Evolutionary conservation across 2,329 filamentous ascomycete genomes (phyloP).

Genomic region (Mycosphaerelloides madeirae): DNA sequence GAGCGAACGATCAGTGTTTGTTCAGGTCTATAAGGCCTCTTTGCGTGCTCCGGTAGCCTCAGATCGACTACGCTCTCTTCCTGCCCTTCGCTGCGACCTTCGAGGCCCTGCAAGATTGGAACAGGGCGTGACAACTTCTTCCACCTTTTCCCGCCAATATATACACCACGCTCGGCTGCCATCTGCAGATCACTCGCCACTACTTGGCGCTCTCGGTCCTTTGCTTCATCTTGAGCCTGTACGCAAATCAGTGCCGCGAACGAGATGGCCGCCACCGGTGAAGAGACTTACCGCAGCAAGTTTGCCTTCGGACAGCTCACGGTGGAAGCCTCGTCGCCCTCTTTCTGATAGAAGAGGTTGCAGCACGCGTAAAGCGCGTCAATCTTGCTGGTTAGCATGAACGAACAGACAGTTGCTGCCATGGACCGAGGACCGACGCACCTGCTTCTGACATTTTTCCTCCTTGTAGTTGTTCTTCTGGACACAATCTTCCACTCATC

Average conservation of each 20-base stretch:
- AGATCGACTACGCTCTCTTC: constrained; percentile 57
- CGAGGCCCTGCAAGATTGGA: constrained; percentile 38
- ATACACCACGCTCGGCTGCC: neutral
- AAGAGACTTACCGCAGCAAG: constrained; percentile 54
- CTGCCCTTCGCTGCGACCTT: constrained; percentile 50
- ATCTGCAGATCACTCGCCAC: constrained; percentile 3
- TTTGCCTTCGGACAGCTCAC: constrained; percentile 81
- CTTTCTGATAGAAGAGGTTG: constrained; percentile 74
- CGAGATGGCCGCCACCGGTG: neutral
- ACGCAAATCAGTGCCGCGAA: neutral
- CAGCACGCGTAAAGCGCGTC: constrained; percentile 92
- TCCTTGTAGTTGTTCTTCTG: constrained; percentile 81
- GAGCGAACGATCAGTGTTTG: constrained; percentile 87
- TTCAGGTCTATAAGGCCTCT: constrained; percentile 75
- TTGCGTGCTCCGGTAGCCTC: constrained; percentile 98
- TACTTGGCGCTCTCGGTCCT: constrained; percentile 44
- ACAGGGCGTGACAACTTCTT: constrained; percentile 36
- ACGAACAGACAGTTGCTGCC: neutral
- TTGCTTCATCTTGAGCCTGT: constrained; percentile 75
- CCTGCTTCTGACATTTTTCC: constrained; percentile 66
- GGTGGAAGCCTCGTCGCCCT: constrained; percentile 70
- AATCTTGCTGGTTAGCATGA: constrained; percentile 49
- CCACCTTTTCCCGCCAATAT: neutral
- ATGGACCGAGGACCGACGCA: constrained; percentile 16
- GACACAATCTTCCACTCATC: constrained; percentile 53